These are phyloP conservation scores for Zasmidium angulare DNA, from an alignment of 2,329 filamentous ascomycete species.

Conservation along the genomic window DNA sequence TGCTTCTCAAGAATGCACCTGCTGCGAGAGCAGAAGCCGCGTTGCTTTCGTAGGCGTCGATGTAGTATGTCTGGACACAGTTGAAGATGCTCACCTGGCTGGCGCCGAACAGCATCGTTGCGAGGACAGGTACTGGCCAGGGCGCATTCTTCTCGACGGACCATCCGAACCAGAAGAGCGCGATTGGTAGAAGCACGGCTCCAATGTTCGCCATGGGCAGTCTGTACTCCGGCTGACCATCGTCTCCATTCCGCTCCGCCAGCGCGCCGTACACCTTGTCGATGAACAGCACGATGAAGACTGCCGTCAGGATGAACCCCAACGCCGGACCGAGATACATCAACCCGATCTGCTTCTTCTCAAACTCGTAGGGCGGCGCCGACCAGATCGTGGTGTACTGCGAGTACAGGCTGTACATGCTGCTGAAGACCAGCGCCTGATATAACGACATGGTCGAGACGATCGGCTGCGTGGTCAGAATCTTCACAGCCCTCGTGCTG, in stretches of 20 bases:
- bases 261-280: slow-evolving; percentile 48
- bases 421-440: slow-evolving; percentile 46
- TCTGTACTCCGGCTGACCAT: slow-evolving; percentile 43
- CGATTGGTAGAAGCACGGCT: slow-evolving; percentile 43
- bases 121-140: slow-evolving; percentile 42
- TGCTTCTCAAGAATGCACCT: slow-evolving; percentile 45
- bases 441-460: slow-evolving; percentile 47
- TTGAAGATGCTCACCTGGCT: slow-evolving; percentile 55
- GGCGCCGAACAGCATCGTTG: slow-evolving; percentile 50
- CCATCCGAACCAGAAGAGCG: slow-evolving; percentile 47
- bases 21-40: slow-evolving; percentile 51
- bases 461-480: slow-evolving; percentile 43
- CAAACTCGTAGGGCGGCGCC: slow-evolving; percentile 39
- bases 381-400: slow-evolving; percentile 22
- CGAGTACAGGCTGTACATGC: slow-evolving; percentile 47
- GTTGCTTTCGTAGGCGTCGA: slow-evolving; percentile 51
- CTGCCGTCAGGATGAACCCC: slow-evolving; percentile 43
- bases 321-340: slow-evolving; percentile 44
- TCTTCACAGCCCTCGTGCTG: slow-evolving; percentile 42
- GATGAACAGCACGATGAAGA: slow-evolving; percentile 46
- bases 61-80: slow-evolving; percentile 55
- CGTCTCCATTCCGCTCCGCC: slow-evolving; percentile 40
- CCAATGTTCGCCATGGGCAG: slow-evolving; percentile 47
- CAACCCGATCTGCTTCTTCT: slow-evolving; percentile 43
- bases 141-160: slow-evolving; percentile 40